phyloP scores from a whole-genome alignment of 768 basidiomycete genomes.

The Candolleomyces aberdarensis region DNA sequence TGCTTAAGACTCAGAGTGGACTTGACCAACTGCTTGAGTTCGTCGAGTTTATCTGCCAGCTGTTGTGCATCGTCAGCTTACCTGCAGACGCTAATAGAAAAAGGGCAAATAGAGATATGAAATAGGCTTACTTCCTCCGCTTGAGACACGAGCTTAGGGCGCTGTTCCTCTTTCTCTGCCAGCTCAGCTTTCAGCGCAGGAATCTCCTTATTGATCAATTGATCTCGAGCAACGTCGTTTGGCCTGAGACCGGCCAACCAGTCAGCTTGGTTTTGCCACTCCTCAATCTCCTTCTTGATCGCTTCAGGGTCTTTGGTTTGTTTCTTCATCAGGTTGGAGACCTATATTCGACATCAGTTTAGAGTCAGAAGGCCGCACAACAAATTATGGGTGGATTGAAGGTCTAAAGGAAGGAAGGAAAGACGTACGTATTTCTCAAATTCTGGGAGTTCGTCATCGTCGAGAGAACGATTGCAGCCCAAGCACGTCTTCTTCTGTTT shows the following conservation, averaged over 20 bases:
- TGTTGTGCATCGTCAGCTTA: background rate
- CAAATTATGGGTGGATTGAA: background rate
- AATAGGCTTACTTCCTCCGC: conserved; percentile 59
- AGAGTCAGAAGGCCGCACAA: background rate
- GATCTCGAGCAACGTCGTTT: background rate
- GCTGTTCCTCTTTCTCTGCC: conserved; percentile 48
- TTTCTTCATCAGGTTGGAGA: conserved; percentile 60
- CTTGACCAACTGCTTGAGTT: conserved; percentile 55
- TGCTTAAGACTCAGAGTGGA: conserved; percentile 61
- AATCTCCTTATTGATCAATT: conserved; percentile 42
- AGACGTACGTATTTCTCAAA: conserved; percentile 71
- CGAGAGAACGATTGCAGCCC: conserved; percentile 71
- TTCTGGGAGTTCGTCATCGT: conserved; percentile 42
- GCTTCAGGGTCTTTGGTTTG: conserved; percentile 43
- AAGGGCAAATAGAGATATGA: background rate
- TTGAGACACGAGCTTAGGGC: conserved; percentile 46
- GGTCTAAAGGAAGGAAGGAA: background rate
- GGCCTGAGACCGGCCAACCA: background rate
- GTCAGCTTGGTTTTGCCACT: background rate
- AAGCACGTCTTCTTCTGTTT: conserved; percentile 66
- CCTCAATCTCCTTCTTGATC: background rate
- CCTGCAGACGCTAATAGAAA: background rate
- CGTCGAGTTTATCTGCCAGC: conserved; percentile 40
- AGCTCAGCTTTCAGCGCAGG: conserved; percentile 64
- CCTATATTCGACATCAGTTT: conserved; percentile 42